Evolutionary conservation across 306 rosid genomes (phyloP).

Genomic region (Castanopsis chinensis): DNA sequence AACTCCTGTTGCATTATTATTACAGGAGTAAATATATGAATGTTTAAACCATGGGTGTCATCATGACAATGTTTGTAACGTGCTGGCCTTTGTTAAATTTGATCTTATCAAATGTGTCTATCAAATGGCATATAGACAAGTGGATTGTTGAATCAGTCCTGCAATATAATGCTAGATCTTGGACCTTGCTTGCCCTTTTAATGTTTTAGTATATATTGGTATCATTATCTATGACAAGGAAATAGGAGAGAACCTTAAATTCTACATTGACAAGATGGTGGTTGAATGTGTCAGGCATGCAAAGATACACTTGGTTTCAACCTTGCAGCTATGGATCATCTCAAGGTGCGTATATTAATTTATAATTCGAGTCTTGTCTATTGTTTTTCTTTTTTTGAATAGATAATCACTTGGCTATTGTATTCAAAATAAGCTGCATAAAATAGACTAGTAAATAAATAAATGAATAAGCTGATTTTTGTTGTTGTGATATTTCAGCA

Average conservation of each 20-base stretch:
- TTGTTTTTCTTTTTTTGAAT: too few relatives aligned
- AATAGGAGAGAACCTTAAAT: conserved; percentile 1
- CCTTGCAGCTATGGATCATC: conserved; percentile 97
- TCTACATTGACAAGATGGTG: conserved; percentile 20
- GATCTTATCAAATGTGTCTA: not conserved
- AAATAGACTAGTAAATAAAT: not conserved
- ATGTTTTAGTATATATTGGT: not conserved
- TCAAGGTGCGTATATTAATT: conserved; percentile 54
- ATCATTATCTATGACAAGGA: not conserved
- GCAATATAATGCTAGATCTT: not conserved
- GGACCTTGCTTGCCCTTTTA: not conserved
- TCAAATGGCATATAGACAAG: not conserved
- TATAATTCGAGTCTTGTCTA: not conserved
- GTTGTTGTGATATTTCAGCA: conserved; percentile 54
- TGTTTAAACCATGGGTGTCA: not conserved
- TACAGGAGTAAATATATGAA: not conserved
- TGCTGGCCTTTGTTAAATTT: not conserved
- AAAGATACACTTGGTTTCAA: conserved; percentile 84
- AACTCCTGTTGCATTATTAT: not conserved
- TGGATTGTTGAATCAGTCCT: too few relatives aligned
- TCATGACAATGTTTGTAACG: not conserved
- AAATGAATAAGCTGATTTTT: not conserved
- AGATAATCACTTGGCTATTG: not conserved
- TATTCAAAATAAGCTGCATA: conserved; percentile 11
- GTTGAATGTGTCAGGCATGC: conserved; percentile 62